Evolutionary conservation across 352 stramenopile genomes (phyloP).

Genomic region (Pythium vanterpoolii): DNA sequence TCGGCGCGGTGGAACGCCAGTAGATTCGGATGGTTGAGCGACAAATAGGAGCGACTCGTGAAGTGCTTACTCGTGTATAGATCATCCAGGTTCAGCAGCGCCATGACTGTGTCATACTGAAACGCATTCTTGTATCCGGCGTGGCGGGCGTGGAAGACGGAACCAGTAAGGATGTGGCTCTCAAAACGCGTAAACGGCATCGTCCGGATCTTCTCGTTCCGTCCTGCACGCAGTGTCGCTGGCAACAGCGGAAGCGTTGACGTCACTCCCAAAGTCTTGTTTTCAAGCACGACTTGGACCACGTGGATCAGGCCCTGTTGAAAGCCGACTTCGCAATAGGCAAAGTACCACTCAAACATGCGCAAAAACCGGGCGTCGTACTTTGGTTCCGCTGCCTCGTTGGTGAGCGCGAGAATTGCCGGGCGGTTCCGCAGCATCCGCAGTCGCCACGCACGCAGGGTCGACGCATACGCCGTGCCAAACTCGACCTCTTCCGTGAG

Average conservation of each 20-base stretch:
- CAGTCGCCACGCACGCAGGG: constrained; percentile 23
- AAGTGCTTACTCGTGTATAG: constrained; percentile 19
- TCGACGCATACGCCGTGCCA: constrained; percentile 22
- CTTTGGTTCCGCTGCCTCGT: constrained; percentile 4
- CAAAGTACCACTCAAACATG: constrained; percentile 31
- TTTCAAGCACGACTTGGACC: constrained; percentile 24
- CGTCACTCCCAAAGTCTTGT: constrained; percentile 8
- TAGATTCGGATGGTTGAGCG: constrained; percentile 18
- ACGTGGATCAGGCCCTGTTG: constrained; percentile 26
- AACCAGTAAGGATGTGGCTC: constrained; percentile 23
- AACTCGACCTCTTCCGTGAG: constrained; percentile 27
- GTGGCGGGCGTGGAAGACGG: constrained; percentile 23
- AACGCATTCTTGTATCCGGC: constrained; percentile 23
- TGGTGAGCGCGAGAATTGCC: constrained; percentile 11
- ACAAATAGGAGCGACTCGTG: constrained; percentile 21
- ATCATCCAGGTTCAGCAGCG: constrained; percentile 21
- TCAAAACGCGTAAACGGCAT: constrained; percentile 17
- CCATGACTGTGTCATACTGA: constrained; percentile 23
- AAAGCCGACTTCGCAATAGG: constrained; percentile 27
- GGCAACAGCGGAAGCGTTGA: constrained; percentile 2
- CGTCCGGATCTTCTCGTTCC: constrained; percentile 21
- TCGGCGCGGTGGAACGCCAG: constrained; percentile 23
- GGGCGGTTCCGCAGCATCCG: constrained; percentile 23
- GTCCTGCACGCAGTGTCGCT: constrained; percentile 8
- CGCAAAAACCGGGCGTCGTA: constrained; percentile 27